A percentile compares a stretch with the other conserved stretches of the same genome.
Evolutionary conservation across 495 filamentous ascomycete species (phyloP).

Genomic region (Neurospora tetraspora): DNA sequence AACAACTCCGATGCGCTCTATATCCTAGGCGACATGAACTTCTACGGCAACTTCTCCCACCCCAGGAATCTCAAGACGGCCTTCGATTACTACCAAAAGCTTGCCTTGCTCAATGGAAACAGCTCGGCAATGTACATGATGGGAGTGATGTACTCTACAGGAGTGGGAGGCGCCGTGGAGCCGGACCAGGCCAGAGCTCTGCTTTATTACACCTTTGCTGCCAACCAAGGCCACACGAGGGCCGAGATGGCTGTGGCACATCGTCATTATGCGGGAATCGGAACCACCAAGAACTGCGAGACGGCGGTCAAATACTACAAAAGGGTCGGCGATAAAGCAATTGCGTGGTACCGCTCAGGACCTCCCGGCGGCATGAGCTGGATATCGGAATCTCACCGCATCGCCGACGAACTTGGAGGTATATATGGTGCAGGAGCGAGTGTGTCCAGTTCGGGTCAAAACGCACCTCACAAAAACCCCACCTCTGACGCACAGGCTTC

Average conservation of each 20-base stretch:
- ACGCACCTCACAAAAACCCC: constrained; percentile 59
- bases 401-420: constrained; percentile 83
- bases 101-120: constrained; percentile 74
- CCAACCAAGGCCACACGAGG: constrained; percentile 67
- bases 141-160: constrained; percentile 93
- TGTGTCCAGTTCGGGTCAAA: constrained; percentile 78
- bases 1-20: constrained; percentile 84
- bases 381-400: constrained; percentile 61
- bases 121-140: constrained; percentile 89
- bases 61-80: constrained; percentile 75
- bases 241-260: constrained; percentile 94
- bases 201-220: constrained; percentile 90
- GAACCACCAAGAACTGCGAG: constrained; percentile 76
- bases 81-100: constrained; percentile 68
- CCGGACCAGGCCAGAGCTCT: constrained; percentile 87
- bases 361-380: constrained; percentile 83
- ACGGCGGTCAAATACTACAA: constrained; percentile 82
- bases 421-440: constrained; percentile 94
- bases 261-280: constrained; percentile 78
- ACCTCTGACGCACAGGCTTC: constrained; percentile 69
- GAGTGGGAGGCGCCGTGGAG: constrained; percentile 72
- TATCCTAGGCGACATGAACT: constrained; percentile 88
- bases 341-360: constrained; percentile 73
- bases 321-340: constrained; percentile 85
- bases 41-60: constrained; percentile 88